A percentile compares a stretch with the other conserved stretches of the same genome.
Evolutionary conservation across 257 asterid genomes (phyloP).

Genomic region (Primulina eburnea): DNA sequence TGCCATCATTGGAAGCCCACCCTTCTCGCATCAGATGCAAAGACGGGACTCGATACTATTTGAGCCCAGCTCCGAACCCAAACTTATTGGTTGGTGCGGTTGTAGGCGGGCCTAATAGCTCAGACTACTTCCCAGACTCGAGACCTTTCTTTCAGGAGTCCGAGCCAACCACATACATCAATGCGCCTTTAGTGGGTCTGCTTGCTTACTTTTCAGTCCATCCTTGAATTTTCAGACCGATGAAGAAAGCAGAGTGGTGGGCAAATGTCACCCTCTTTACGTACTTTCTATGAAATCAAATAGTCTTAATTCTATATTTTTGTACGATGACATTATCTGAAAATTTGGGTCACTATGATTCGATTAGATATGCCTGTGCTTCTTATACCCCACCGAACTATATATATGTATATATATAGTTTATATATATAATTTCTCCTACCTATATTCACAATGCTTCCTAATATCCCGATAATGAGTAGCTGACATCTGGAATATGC

Average conservation of each 20-base stretch:
- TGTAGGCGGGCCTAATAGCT: constrained; percentile 72
- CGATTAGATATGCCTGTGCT: neutral
- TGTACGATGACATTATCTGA: neutral
- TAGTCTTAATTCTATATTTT: too few relatives aligned
- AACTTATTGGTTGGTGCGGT: constrained; percentile 67
- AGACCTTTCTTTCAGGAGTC: constrained; percentile 77
- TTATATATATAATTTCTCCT: too few relatives aligned
- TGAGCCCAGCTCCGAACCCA: constrained; percentile 71
- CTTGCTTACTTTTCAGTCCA: constrained; percentile 75
- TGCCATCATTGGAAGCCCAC: constrained; percentile 59
- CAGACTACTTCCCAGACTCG: constrained; percentile 65
- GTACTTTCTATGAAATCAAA: constrained; percentile 5
- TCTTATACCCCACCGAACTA: too few relatives aligned
- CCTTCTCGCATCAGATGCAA: constrained; percentile 61
- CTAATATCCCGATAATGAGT: too few relatives aligned
- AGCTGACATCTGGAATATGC: too few relatives aligned
- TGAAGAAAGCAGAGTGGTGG: constrained; percentile 50
- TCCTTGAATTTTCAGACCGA: constrained; percentile 24
- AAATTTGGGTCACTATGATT: neutral
- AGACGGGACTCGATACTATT: constrained; percentile 53
- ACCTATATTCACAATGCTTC: too few relatives aligned
- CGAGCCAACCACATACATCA: constrained; percentile 82
- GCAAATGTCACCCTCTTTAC: constrained; percentile 71
- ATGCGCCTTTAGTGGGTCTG: constrained; percentile 76
- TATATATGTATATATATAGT: too few relatives aligned